Percentiles rank a stretch among this genome's conserved stretches.
These are phyloP conservation scores for Trichosporon sp. DNA, from an alignment of 1,284 basidiomycete species.

Conservation along the genomic window DNA sequence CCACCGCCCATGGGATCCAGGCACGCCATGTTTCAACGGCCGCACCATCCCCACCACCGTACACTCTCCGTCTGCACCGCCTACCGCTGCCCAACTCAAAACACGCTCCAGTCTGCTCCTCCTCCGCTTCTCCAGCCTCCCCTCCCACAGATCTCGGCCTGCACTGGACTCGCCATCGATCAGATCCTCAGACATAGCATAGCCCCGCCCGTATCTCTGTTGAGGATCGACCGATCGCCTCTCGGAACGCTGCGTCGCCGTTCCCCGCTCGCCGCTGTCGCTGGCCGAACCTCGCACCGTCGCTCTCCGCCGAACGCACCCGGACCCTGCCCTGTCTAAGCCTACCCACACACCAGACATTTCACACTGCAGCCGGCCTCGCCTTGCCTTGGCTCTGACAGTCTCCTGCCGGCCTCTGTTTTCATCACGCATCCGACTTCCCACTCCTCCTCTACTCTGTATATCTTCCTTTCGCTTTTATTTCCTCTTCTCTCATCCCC, in stretches of 20 bases:
- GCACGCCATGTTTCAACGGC: not conserved
- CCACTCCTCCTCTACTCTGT: not conserved
- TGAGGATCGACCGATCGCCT: not conserved
- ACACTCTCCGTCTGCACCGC: not conserved
- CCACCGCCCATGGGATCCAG: not conserved
- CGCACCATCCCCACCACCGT: not conserved
- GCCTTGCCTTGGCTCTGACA: too few relatives aligned
- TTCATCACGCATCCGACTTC: not conserved
- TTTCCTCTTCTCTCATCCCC: not conserved
- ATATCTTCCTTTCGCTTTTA: not conserved
- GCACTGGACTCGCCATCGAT: not conserved
- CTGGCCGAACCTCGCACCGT: not conserved
- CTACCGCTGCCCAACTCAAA: not conserved
- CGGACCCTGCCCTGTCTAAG: not conserved
- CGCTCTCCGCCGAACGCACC: not conserved
- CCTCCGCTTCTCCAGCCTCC: not conserved
- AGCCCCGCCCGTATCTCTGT: not conserved
- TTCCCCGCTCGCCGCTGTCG: not conserved
- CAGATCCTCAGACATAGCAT: not conserved
- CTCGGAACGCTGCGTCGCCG: not conserved
- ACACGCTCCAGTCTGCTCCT: not conserved
- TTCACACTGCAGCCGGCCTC: not conserved
- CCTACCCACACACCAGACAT: not conserved
- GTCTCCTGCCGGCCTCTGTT: not conserved
- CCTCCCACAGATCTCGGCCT: not conserved